Conservation (phyloP, 305 asterid genomes). For the Fraxinus angustifolia region DNA sequence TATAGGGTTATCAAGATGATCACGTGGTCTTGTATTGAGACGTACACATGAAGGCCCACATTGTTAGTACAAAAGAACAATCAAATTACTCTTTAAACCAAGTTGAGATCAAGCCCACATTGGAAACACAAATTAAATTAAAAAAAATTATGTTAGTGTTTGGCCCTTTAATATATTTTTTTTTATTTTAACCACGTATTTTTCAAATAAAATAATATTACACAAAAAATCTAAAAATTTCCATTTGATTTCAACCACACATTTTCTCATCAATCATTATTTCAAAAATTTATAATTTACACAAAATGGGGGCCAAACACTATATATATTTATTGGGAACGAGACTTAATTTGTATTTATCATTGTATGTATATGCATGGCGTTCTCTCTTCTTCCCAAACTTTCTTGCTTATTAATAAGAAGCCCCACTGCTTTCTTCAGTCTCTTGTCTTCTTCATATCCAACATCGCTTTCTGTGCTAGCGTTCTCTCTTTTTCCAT, state of each 20-base stretch:
- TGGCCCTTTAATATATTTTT: too few relatives aligned
- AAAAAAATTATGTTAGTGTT: too few relatives aligned
- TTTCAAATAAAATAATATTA: too few relatives aligned
- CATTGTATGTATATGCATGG: not conserved
- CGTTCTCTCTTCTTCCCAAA: not conserved
- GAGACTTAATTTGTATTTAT: not conserved
- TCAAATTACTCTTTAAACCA: constrained; percentile 28
- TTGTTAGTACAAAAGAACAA: constrained; percentile 41
- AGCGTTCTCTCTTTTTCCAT: constrained; percentile 25
- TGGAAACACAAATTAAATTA: not conserved
- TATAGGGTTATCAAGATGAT: constrained; percentile 33
- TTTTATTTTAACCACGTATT: too few relatives aligned
- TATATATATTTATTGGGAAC: not conserved
- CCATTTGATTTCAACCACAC: too few relatives aligned
- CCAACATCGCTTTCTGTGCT: constrained; percentile 48
- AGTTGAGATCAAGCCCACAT: constrained; percentile 30
- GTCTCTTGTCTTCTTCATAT: constrained; percentile 50
- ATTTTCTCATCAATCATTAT: too few relatives aligned
- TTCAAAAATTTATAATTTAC: too few relatives aligned
- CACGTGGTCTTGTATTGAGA: constrained; percentile 68
- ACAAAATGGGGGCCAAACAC: too few relatives aligned
- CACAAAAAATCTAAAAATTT: too few relatives aligned
- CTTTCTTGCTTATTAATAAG: constrained; percentile 22
- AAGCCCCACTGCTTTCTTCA: constrained; percentile 20
- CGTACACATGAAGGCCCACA: constrained; percentile 61